These are phyloP conservation scores for Neurospora sp. DNA, from an alignment of 2,329 filamentous ascomycete species.

Conservation along the genomic window DNA sequence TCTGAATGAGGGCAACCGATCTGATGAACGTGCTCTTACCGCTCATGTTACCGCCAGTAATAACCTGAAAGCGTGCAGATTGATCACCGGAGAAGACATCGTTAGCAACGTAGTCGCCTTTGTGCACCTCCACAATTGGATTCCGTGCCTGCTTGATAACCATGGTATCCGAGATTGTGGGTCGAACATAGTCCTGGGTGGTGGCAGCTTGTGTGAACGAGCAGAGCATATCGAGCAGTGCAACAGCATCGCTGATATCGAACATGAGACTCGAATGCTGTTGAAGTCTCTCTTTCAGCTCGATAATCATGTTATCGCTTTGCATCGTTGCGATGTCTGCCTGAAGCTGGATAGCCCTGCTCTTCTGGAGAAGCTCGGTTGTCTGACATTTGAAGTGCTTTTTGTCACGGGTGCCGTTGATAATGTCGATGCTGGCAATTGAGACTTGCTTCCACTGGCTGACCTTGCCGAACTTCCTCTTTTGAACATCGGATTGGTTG, in stretches of 20 bases:
- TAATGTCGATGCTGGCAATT: constrained; percentile 41
- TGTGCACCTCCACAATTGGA: constrained; percentile 59
- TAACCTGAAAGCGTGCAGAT: constrained; percentile 65
- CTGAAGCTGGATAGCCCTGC: constrained; percentile 65
- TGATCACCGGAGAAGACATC: constrained; percentile 76
- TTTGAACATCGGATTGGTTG: constrained; percentile 41
- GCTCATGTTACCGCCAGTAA: constrained; percentile 97
- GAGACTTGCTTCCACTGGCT: neutral
- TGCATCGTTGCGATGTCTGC: constrained; percentile 76
- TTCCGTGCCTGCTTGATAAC: constrained; percentile 69
- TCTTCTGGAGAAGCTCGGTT: constrained; percentile 72
- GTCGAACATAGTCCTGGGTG: constrained; percentile 48
- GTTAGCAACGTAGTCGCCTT: constrained; percentile 69
- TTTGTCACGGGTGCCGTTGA: constrained; percentile 67
- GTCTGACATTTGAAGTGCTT: constrained; percentile 83
- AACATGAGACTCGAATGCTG: constrained; percentile 65
- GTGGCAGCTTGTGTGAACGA: constrained; percentile 69
- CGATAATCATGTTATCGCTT: constrained; percentile 67
- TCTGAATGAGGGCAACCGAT: constrained; percentile 68
- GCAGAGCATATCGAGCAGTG: constrained; percentile 75
- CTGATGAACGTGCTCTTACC: constrained; percentile 95
- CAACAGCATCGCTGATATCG: constrained; percentile 75
- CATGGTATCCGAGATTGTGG: constrained; percentile 57
- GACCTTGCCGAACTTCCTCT: neutral
- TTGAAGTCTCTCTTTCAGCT: constrained; percentile 64